These are phyloP conservation scores for Bullera alba DNA, from an alignment of 768 basidiomycete genomes.

Conservation along the genomic window DNA sequence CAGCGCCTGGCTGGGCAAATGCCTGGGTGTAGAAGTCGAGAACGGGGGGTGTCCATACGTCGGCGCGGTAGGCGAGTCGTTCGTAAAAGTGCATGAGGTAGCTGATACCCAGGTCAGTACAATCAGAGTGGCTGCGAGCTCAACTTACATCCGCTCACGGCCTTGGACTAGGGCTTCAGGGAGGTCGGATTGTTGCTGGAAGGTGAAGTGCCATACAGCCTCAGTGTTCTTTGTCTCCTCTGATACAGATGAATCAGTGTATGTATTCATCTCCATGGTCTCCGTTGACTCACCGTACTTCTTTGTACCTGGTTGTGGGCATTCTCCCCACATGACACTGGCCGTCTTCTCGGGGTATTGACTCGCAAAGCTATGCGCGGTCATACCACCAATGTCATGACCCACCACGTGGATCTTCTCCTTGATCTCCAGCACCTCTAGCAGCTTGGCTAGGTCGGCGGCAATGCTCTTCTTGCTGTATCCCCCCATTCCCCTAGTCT, in stretches of 20 bases:
- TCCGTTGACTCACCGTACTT: constrained; percentile 11
- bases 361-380: constrained; percentile 13
- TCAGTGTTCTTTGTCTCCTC: not conserved
- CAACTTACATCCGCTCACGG: constrained; percentile 13
- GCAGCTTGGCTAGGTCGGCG: constrained; percentile 15
- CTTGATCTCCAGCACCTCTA: constrained; percentile 9
- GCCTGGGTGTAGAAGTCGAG: constrained; percentile 4
- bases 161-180: constrained; percentile 22
- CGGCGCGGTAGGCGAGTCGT: constrained; percentile 3
- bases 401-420: constrained; percentile 17
- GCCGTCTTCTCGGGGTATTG: constrained; percentile 15
- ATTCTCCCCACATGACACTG: constrained; percentile 19
- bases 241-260: constrained; percentile 1
- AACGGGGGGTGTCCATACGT: not conserved
- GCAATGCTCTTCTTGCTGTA: constrained; percentile 27
- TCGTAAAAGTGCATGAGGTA: constrained; percentile 25
- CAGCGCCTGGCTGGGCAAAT: constrained; percentile 19
- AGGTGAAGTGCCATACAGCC: constrained; percentile 30
- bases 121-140: not conserved
- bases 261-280: constrained; percentile 8
- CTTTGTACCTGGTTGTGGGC: constrained; percentile 24
- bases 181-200: constrained; percentile 23
- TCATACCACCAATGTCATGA: constrained; percentile 33
- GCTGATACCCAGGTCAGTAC: not conserved
- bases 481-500: constrained; percentile 5